These are phyloP conservation scores for Monosporascus ibericus DNA, from an alignment of 2,329 filamentous ascomycete genomes.

Conservation along the genomic window DNA sequence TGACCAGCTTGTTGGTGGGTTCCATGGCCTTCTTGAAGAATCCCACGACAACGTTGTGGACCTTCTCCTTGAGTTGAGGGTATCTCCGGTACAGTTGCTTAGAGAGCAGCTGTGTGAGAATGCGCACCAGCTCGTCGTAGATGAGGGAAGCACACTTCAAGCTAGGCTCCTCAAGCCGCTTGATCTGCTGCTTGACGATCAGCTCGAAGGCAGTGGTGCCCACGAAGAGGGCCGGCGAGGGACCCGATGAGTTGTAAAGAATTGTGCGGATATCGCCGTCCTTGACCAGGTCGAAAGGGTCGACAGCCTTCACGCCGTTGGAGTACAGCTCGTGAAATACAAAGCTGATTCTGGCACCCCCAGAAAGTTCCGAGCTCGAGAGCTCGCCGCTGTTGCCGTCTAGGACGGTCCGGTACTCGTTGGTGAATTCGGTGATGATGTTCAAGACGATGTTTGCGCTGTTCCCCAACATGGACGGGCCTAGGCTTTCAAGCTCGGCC, in stretches of 20 bases:
- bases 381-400: constrained; percentile 97
- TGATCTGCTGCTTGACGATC: constrained; percentile 98
- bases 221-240: constrained; percentile 92
- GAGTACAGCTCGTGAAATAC: constrained; percentile 98
- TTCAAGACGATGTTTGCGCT: constrained; percentile 94
- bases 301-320: constrained; percentile 94
- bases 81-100: constrained; percentile 92
- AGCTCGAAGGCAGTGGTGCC: constrained; percentile 97
- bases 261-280: constrained; percentile 96
- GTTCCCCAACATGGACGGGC: constrained; percentile 93
- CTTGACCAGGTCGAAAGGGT: constrained; percentile 96
- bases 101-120: constrained; percentile 79
- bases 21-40: constrained; percentile 99
- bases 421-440: constrained; percentile 98
- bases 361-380: constrained; percentile 88
- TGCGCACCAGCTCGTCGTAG: constrained; percentile 95
- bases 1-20: constrained; percentile 94
- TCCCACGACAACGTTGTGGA: constrained; percentile 81
- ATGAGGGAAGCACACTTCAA: constrained; percentile 96
- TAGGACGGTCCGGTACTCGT: constrained; percentile 92
- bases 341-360: constrained; percentile 96
- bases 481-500: constrained; percentile 72
- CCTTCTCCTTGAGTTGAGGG: constrained; percentile 92
- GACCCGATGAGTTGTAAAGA: constrained; percentile 98
- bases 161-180: constrained; percentile 89